Percentiles rank a stretch among this genome's conserved stretches.
phyloP scores from a whole-genome alignment of 495 filamentous ascomycete species.

The Talaromyces borbonicus region DNA sequence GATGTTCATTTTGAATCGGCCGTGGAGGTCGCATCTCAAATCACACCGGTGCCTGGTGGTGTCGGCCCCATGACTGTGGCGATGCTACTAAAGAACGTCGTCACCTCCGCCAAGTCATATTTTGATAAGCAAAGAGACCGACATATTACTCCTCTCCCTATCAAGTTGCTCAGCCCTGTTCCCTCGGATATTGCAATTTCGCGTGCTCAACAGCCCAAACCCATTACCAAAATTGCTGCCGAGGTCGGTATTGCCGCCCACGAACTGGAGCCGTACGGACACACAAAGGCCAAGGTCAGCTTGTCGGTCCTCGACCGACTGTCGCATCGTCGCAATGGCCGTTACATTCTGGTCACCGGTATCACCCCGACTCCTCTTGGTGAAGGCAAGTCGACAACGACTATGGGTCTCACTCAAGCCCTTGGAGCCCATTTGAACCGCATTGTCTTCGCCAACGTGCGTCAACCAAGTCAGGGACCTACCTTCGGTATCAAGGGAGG shows the following conservation, averaged over 20 bases:
- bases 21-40: conserved; percentile 78
- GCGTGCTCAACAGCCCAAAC: conserved; percentile 79
- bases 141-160: conserved; percentile 63
- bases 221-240: conserved; percentile 68
- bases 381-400: conserved; percentile 98
- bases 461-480: conserved; percentile 92
- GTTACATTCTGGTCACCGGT: conserved; percentile 85
- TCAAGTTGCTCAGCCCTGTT: conserved; percentile 65
- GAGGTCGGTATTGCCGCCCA: conserved; percentile 79
- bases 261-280: conserved; percentile 89
- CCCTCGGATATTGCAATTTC: conserved; percentile 94
- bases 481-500: conserved; percentile 99
- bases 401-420: conserved; percentile 90
- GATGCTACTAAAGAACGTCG: conserved; percentile 90
- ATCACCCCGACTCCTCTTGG: conserved; percentile 97
- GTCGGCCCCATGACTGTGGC: conserved; percentile 98
- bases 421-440: conserved; percentile 79
- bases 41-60: conserved; percentile 93
- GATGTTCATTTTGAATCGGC: conserved; percentile 91
- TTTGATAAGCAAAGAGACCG: conserved; percentile 74
- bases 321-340: conserved; percentile 74
- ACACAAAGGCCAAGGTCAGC: conserved; percentile 91
- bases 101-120: conserved; percentile 67
- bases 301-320: conserved; percentile 72
- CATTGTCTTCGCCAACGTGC: conserved; percentile 89